Base-by-base conservation (phyloP, 2,329 filamentous ascomycete species). In the Teratosphaeria zuluensis region DNA sequence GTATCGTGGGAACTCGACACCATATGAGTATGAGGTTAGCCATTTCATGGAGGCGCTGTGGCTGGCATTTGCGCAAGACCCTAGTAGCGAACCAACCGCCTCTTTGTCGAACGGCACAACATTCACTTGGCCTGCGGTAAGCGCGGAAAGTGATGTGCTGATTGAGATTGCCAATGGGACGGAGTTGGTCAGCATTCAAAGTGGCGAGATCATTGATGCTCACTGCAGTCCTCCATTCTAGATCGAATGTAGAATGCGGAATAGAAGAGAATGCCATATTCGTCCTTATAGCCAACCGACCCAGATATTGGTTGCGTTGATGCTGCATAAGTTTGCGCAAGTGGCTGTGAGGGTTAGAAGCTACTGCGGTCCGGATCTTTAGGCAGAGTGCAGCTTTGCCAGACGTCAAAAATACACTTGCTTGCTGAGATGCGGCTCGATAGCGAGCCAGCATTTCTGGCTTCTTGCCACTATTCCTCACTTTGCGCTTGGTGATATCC, bases 31-130 rank as follows among this genome's bases (percentile, higher is more conserved):
- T 6, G 55, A 64, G 35, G 66, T 73, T 2, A 70, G 68, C 52
- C 62, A 69, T 53, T 62, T 67, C 46, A 69, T 74, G 70, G 73
- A 74, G 61, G 71, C 54, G n/a, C 54, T 56, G 11, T 56, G 54
- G 54, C 54, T 56, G 21, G 24, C 54, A 12, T 56, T 56, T 35
- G 54, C 54, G 3, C 8, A 5, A 24, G 21, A 51, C 28, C 38
- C 54, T 28, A 14, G 14, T 35, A 32, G 28, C 38, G 38, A 32
- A 16, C 35, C 54, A 19, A 28, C 19, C 9, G 54, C 54, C 14
- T 6, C 54, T 48, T 30, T 56, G 24, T 35, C 54, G 24, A 35
- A 32, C 28, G 54, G 54, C 11, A 42, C 21, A 8, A 24, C 24
- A 16, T 56, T 56, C 19, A 30, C 54, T 16, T 56, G 54, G 54